These are phyloP conservation scores for Puccinia hordei DNA, from an alignment of 1,284 basidiomycete species.

Conservation along the genomic window DNA sequence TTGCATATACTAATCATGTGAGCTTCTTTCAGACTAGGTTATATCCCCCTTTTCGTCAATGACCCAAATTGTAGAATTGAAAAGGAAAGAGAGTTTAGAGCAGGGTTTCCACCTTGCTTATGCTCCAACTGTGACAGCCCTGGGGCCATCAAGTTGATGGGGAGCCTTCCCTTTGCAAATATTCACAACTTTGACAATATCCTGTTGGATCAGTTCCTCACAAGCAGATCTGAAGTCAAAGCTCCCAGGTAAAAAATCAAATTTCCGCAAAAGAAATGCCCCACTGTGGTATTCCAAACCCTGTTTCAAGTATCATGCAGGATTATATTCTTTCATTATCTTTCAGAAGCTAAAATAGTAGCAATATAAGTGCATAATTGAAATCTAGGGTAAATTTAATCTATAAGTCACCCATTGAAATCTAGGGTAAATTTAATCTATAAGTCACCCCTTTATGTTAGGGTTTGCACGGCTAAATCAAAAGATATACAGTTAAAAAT, in stretches of 20 bases:
- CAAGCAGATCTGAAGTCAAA: neutral
- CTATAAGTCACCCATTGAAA: too few relatives aligned
- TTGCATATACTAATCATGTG: neutral
- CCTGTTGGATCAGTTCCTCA: neutral
- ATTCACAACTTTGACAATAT: neutral
- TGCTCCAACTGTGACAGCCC: conserved; percentile 8
- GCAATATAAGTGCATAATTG: too few relatives aligned
- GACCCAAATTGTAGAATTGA: neutral
- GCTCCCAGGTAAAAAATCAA: neutral
- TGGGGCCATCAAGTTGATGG: neutral
- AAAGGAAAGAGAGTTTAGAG: neutral
- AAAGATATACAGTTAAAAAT: too few relatives aligned
- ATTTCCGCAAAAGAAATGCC: neutral
- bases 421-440: too few relatives aligned
- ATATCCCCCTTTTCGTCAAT: neutral
- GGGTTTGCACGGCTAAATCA: too few relatives aligned
- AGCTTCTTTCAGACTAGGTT: neutral
- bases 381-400: too few relatives aligned
- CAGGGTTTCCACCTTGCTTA: neutral
- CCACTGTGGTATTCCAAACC: too few relatives aligned
- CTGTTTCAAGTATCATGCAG: too few relatives aligned
- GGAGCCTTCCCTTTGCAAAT: neutral
- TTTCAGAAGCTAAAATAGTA: too few relatives aligned
- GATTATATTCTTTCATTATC: too few relatives aligned
- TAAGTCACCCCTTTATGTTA: too few relatives aligned